Percentiles rank a stretch among this genome's conserved stretches.
Conservation (phyloP, 2,329 filamentous ascomycete species). For the Penicillium sp. region DNA sequence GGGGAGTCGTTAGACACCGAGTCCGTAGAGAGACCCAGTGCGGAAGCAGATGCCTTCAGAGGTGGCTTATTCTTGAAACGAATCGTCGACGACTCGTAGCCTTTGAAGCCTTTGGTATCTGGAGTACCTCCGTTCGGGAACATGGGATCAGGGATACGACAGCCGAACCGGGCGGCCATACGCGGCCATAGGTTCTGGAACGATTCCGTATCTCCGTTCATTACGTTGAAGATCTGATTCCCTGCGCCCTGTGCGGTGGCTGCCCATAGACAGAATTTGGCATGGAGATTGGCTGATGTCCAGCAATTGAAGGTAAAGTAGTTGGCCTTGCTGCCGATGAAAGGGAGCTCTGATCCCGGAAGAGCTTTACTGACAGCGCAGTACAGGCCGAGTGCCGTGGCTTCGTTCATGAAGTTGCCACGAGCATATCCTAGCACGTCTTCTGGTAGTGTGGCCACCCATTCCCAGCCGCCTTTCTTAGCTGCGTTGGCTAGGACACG, state of each 20-base stretch:
- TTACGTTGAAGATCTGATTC: slow-evolving; percentile 47
- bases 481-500: slow-evolving; percentile 42
- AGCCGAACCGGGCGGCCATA: slow-evolving; percentile 39
- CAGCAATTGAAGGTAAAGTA: slow-evolving; percentile 38
- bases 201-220: slow-evolving; percentile 41
- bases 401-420: slow-evolving; percentile 47
- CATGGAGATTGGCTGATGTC: slow-evolving; percentile 37
- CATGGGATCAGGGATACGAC: slow-evolving; percentile 29
- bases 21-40: slow-evolving; percentile 23
- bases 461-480: slow-evolving; percentile 36
- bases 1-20: neutral
- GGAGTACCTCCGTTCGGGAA: slow-evolving; percentile 20
- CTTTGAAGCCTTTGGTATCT: slow-evolving; percentile 9
- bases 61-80: slow-evolving; percentile 24
- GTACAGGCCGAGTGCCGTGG: slow-evolving; percentile 45
- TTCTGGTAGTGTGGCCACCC: slow-evolving; percentile 48
- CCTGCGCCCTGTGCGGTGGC: slow-evolving; percentile 29
- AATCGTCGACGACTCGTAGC: slow-evolving; percentile 10
- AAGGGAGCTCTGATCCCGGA: slow-evolving; percentile 30
- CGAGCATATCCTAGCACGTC: slow-evolving; percentile 48
- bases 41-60: slow-evolving; percentile 18
- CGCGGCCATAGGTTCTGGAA: slow-evolving; percentile 46
- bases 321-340: slow-evolving; percentile 36
- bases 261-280: slow-evolving; percentile 41
- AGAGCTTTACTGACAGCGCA: slow-evolving; percentile 32